Evolutionary conservation across 73 alveolate species (phyloP).

Genomic region (Uronychia setigera): DNA sequence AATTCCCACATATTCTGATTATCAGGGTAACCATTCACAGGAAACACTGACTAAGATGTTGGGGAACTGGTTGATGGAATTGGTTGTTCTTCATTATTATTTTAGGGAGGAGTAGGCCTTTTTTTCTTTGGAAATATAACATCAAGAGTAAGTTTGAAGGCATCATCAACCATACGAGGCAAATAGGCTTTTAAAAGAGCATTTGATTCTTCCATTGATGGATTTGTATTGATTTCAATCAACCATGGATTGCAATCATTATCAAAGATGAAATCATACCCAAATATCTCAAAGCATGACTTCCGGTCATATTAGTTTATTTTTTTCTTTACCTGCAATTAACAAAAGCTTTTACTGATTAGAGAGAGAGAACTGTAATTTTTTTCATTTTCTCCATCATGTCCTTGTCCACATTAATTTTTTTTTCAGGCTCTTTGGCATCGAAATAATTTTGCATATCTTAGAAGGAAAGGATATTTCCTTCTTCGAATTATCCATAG

Average conservation of each 20-base stretch:
- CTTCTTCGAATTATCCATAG: slow-evolving; percentile 93
- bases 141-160: slow-evolving; percentile 77
- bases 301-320: not conserved
- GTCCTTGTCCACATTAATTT: not conserved
- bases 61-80: too few relatives aligned
- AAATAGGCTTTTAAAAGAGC: slow-evolving; percentile 70
- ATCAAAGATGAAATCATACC: not conserved
- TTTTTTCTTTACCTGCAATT: not conserved
- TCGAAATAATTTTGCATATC: slow-evolving; percentile 51
- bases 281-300: not conserved
- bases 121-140: slow-evolving; percentile 44
- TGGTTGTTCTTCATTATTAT: too few relatives aligned
- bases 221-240: slow-evolving; percentile 94
- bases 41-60: slow-evolving; percentile 6
- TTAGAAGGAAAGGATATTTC: slow-evolving; percentile 75
- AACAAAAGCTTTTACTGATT: not conserved
- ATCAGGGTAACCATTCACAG: slow-evolving; percentile 29
- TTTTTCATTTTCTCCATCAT: not conserved
- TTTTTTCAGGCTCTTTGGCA: not conserved
- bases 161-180: slow-evolving; percentile 95
- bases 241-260: slow-evolving; percentile 75
- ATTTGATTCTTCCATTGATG: slow-evolving; percentile 92
- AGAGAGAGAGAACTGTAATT: not conserved
- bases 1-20: slow-evolving; percentile 47
- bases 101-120: not conserved